A percentile compares a stretch with the other conserved stretches of the same genome.
phyloP scores from a whole-genome alignment of 148 eudicot species.

The Nyssa sinensis region DNA sequence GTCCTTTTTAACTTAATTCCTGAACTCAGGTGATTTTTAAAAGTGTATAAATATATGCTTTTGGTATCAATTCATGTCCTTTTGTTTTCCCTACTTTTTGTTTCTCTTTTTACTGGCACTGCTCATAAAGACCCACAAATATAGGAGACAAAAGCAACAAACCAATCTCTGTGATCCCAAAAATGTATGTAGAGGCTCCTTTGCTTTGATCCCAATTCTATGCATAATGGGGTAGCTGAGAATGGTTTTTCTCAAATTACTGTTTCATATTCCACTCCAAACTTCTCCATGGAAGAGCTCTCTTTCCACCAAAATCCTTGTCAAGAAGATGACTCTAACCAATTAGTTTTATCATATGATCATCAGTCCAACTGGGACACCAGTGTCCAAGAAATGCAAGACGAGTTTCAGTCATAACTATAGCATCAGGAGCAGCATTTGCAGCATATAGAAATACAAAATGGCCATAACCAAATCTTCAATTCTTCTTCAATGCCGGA shows the following conservation, averaged over 20 bases:
- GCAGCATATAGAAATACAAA: constrained; percentile 22
- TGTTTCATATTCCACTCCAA: constrained; percentile 12
- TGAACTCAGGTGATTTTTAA: too few species aligned
- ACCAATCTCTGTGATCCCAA: not conserved
- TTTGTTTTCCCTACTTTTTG: not conserved
- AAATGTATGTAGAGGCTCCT: constrained; percentile 44
- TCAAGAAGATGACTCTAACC: constrained; percentile 18
- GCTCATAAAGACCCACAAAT: constrained; percentile 21
- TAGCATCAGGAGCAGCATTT: constrained; percentile 9
- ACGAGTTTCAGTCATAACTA: constrained; percentile 16
- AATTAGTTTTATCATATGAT: constrained; percentile 17
- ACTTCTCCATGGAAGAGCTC: constrained; percentile 37
- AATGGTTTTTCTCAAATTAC: constrained; percentile 42
- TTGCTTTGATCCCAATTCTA: constrained; percentile 53
- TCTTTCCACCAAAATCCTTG: constrained; percentile 20
- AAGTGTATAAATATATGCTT: too few species aligned
- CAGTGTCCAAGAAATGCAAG: constrained; percentile 3
- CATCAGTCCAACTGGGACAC: constrained; percentile 29
- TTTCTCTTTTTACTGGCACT: not conserved
- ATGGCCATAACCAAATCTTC: constrained; percentile 9
- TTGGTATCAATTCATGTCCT: not conserved
- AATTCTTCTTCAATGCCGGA: constrained; percentile 10
- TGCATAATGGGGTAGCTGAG: constrained; percentile 34
- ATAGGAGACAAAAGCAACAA: constrained; percentile 21
- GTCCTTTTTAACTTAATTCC: not conserved